phyloP scores from a whole-genome alignment of 108 stramenopile species.

The Pseudonitzschia delicatissima region DNA sequence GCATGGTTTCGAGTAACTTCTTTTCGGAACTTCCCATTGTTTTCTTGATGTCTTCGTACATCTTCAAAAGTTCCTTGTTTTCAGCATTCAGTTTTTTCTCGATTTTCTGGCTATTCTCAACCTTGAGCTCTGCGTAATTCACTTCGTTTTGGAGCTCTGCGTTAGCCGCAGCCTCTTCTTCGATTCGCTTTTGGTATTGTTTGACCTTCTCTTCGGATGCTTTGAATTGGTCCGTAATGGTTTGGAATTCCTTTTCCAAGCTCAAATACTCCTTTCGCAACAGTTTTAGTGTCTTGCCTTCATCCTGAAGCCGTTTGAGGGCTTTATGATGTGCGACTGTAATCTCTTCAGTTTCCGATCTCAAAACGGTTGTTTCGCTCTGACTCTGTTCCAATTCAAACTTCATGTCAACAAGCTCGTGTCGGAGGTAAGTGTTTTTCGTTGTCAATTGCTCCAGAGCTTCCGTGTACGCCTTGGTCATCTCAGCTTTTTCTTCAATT shows the following conservation, averaged over 20 bases:
- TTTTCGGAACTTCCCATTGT: neutral
- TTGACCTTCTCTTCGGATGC: neutral
- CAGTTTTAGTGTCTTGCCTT: neutral
- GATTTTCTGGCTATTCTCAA: neutral
- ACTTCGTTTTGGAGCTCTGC: neutral
- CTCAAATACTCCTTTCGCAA: neutral
- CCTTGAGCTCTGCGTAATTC: neutral
- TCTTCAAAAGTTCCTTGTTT: neutral
- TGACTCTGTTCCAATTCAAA: slow-evolving; percentile 7
- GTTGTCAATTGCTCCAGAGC: neutral
- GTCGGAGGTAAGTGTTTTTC: neutral
- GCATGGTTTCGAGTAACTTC: neutral
- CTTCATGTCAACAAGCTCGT: slow-evolving; percentile 2
- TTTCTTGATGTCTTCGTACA: neutral
- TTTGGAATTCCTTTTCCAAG: neutral
- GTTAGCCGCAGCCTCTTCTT: neutral
- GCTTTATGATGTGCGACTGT: neutral
- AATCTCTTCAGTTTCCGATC: neutral
- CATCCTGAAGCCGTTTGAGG: neutral
- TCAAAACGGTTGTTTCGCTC: neutral
- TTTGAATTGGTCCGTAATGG: neutral
- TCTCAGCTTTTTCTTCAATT: neutral
- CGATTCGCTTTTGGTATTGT: neutral
- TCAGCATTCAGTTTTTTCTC: neutral
- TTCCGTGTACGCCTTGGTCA: neutral